Evolutionary conservation across 495 filamentous ascomycete species (phyloP), one percentile per base, ranked within the genome.

Genomic region (Gamarada debralockiae): DNA sequence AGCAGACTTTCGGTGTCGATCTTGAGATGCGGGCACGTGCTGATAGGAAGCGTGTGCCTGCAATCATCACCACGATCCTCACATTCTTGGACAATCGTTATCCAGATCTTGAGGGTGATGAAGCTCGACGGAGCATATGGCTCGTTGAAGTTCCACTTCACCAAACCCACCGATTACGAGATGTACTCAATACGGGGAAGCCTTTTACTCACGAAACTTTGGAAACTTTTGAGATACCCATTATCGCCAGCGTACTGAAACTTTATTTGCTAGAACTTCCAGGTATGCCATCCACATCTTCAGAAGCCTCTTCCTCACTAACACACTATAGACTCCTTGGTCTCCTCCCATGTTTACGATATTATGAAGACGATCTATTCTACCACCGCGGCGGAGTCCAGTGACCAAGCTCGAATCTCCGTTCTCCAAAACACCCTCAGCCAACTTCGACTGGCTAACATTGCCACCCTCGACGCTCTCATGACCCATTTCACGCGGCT

Each of bases 271-370:
- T 97, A 56, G 93, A 99, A 71, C 81, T 99, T 53, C 92, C 91
- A 62, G 90, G 90, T 95, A 78, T 50, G 85, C 40, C 17, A 33
- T 25, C 12, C 21, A 24, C 42, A 17, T 25, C 9, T 22, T 40
- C 65, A 68, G 36, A 63, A 29, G 27, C 10, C 21, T 37, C 42
- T 24, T 33, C 8, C 25, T 43, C 62, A 49, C 65, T 69, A 38
- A 63, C 59, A 29, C 21, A 6, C 39, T 3, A 23, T 59, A 89
- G 93, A 99, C 68, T 97, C 93, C 18, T 81, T 99, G 52, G 95
- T 99, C 56, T 97, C 95, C 43, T 96, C 90, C 21, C 92, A 96
- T 65, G 90, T 97, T 55, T 99, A 99, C 68, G 93, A 99, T 75
- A 97, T 99, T 65, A 86, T 99, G 60, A 90, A 96, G 67, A 97